phyloP scores from a whole-genome alignment of 495 filamentous ascomycete genomes.

The Jackrogersella minutella region DNA sequence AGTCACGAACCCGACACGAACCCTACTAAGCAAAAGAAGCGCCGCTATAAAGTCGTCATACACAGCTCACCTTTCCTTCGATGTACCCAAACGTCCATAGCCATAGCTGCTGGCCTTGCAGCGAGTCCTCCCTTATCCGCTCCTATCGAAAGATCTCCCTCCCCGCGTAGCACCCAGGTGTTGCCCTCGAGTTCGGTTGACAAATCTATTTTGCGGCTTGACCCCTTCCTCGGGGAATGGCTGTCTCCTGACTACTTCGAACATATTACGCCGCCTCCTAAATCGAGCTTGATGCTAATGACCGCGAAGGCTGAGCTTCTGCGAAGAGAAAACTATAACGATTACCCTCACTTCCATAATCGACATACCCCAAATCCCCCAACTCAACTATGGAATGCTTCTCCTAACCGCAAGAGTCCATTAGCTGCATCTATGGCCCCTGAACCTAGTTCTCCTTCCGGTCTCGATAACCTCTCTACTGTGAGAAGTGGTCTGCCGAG shows the following conservation, averaged over 20 bases:
- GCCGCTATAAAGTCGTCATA: constrained; percentile 79
- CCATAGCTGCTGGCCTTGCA: constrained; percentile 86
- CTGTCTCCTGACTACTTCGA: constrained; percentile 92
- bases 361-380: constrained; percentile 42
- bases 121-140: constrained; percentile 59
- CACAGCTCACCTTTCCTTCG: constrained; percentile 92
- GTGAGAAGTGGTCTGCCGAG: constrained; percentile 43
- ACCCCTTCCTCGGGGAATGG: constrained; percentile 97
- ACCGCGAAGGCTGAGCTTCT: constrained; percentile 85
- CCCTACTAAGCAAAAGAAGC: constrained; percentile 49
- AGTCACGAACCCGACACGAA: constrained; percentile 25
- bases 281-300: constrained; percentile 84
- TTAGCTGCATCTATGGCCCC: constrained; percentile 21
- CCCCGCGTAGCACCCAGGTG: constrained; percentile 41
- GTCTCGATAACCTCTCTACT: constrained; percentile 38
- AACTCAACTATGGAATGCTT: constrained; percentile 52
- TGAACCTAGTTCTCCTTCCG: constrained; percentile 15
- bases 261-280: constrained; percentile 86
- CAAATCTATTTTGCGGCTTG: constrained; percentile 75
- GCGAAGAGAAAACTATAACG: constrained; percentile 69
- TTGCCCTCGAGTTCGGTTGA: constrained; percentile 43
- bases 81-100: constrained; percentile 92
- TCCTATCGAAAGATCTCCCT: constrained; percentile 43
- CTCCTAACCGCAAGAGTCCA: constrained; percentile 26
- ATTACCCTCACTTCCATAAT: constrained; percentile 52